Base-by-base conservation (phyloP, 169 alveolate species). In the Condylostoma magnum region DNA sequence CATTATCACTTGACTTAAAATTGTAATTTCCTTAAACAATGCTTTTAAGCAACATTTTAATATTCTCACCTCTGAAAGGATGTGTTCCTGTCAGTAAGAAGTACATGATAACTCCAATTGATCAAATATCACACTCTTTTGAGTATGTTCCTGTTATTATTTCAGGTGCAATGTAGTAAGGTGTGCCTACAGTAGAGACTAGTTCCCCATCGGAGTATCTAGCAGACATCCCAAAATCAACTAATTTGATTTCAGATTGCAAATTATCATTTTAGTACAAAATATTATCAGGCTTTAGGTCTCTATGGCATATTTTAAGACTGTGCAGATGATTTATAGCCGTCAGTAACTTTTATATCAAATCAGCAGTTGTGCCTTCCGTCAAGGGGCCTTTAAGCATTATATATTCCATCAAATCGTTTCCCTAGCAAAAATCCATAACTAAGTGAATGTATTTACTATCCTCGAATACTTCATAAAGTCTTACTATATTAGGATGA, bases 401-500 rank as follows among this genome's bases (percentile, higher is more conserved):
- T 41, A 90, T 83, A 58, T 79, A 80, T 37, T 84, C 92, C 70
- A 82, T 82, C 18, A 89, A 69, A 51, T 84, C 91, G 30, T 92
- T 90, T 36, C 93, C 93, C 8, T 67, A 51, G 47, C 91, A 84
- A 2, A 79, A 37, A 67, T 87, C 94, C 91, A 87, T 83, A 4
- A 87, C 79, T 67, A 90, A 67, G 65, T 85, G 86, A 36, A 82
- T 65, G 43, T 83, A 68, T 20, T 82, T 79, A 10, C 53, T 48
- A 31, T 80, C 85, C 60, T 89, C 86, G 72, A 76, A 89, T 4
- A 80, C 70, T 63, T 89, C 95, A 47, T 89, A 78, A 30, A 92
- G 81, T 79, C 85, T 80, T 0, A 89, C 84, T 20, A 92, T 87
- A 71, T 92, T 86, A 6, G 96, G 96, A 74, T 89, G 94, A 44